These are phyloP conservation scores for Cladorrhinum sp. DNA, from an alignment of 2,329 filamentous ascomycete genomes.

Conservation along the genomic window DNA sequence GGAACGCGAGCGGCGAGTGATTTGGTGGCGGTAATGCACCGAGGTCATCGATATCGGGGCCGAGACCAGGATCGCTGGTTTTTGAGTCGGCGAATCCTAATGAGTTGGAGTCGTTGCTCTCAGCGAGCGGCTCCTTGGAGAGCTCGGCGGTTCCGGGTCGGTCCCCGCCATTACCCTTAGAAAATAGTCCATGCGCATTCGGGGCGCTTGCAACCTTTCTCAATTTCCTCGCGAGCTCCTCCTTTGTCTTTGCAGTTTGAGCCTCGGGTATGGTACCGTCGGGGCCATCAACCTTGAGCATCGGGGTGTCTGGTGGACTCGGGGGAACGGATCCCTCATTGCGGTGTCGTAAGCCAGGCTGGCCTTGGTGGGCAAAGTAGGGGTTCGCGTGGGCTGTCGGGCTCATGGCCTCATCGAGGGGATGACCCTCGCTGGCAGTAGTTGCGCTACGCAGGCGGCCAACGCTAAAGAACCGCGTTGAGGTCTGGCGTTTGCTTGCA, in stretches of 20 bases:
- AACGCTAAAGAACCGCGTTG: conserved; percentile 87
- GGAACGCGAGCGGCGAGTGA: conserved; percentile 71
- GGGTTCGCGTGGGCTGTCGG: conserved; percentile 94
- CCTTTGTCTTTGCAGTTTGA: conserved; percentile 76
- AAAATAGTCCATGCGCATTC: conserved; percentile 91
- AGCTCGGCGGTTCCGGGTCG: conserved; percentile 83
- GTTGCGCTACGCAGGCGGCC: conserved; percentile 86
- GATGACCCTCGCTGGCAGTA: conserved; percentile 88
- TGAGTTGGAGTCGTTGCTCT: conserved; percentile 50
- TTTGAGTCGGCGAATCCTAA: conserved; percentile 46
- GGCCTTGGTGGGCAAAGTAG: conserved; percentile 95
- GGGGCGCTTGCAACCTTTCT: conserved; percentile 93
- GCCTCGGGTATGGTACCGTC: conserved; percentile 60
- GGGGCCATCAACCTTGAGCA: conserved; percentile 68
- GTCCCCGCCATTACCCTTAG: conserved; percentile 46
- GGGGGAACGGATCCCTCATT: conserved; percentile 91
- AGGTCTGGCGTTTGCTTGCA: conserved; percentile 69
- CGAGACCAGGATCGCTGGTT: conserved; percentile 39
- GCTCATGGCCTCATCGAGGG: conserved; percentile 82
- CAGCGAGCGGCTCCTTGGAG: conserved; percentile 72
- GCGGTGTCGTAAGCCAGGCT: conserved; percentile 87
- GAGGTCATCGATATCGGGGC: conserved; percentile 49
- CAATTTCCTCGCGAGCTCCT: conserved; percentile 89
- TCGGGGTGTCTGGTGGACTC: conserved; percentile 86
- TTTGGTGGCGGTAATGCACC: conserved; percentile 65